phyloP scores from a whole-genome alignment of 2,329 filamentous ascomycete species.

The Byssochlamys sp. region DNA sequence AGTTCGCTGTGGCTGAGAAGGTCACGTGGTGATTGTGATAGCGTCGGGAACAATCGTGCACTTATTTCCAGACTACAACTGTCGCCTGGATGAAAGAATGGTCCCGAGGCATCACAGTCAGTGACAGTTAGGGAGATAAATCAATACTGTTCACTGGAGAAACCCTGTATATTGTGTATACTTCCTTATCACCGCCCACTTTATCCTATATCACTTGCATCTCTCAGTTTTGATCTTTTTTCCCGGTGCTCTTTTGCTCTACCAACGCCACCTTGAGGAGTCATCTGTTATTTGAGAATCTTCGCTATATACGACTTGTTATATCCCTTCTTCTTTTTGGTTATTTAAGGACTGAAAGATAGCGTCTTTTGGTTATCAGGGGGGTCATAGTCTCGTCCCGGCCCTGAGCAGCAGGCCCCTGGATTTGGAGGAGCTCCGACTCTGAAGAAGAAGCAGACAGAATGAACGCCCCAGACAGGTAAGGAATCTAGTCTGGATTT shows the following conservation, averaged over 20 bases:
- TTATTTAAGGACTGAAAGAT: background rate
- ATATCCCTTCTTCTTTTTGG: background rate
- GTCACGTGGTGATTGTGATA: background rate
- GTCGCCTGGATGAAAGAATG: background rate
- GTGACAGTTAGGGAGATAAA: background rate
- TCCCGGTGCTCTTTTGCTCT: background rate
- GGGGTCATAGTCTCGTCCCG: background rate
- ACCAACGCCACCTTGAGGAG: background rate
- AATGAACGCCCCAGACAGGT: conserved; percentile 11
- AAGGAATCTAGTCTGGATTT: background rate
- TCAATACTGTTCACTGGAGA: background rate
- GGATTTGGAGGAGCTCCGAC: background rate
- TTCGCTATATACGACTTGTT: background rate
- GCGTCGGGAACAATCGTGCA: background rate
- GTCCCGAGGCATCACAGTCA: background rate
- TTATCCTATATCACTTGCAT: background rate
- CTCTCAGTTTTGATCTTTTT: background rate
- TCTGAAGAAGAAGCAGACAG: background rate
- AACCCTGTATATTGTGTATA: background rate
- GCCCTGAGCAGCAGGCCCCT: background rate
- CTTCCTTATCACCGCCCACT: background rate
- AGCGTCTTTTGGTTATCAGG: background rate
- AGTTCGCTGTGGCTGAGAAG: background rate
- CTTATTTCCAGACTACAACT: background rate
- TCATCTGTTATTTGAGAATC: background rate